Conservation (phyloP, 2,329 filamentous ascomycete species). For the Phaeomoniella chlamydospora region DNA sequence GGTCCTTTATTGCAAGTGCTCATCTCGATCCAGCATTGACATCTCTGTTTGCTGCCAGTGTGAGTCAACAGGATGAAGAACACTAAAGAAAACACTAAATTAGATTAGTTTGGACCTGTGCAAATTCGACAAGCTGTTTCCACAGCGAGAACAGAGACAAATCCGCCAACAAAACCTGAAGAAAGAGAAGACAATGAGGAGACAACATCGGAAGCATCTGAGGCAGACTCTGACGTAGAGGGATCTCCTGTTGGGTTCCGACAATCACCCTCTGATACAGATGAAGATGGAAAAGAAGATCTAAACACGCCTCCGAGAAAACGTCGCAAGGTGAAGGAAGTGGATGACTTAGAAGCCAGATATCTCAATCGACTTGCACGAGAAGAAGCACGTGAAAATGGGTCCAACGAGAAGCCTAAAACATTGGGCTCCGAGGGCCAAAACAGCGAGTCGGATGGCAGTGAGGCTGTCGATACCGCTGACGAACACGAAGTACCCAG, state of each 20-base stretch:
- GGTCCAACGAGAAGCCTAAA: slow-evolving; percentile 15
- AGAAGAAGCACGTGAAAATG: slow-evolving; percentile 16
- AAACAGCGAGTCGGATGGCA: slow-evolving; percentile 9
- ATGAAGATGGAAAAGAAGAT: not conserved
- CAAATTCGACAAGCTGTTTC: too few relatives aligned
- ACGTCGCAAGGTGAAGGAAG: slow-evolving; percentile 17
- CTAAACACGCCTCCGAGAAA: slow-evolving; percentile 12
- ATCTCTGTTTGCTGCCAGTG: slow-evolving; percentile 58
- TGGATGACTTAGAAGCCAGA: slow-evolving; percentile 6
- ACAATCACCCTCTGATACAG: not conserved
- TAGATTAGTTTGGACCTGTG: too few relatives aligned
- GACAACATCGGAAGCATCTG: too few relatives aligned
- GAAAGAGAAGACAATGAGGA: too few relatives aligned
- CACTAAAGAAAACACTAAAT: too few relatives aligned
- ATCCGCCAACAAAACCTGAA: too few relatives aligned
- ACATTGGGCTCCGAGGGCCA: slow-evolving; percentile 1
- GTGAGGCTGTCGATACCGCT: slow-evolving; percentile 8
- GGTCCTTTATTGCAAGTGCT: slow-evolving; percentile 46
- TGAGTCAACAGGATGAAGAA: slow-evolving; percentile 39
- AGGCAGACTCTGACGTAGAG: too few relatives aligned
- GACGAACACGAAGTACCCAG: slow-evolving; percentile 14
- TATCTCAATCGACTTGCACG: slow-evolving; percentile 11
- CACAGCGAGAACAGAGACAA: too few relatives aligned
- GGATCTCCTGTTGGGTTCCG: too few relatives aligned
- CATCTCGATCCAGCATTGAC: slow-evolving; percentile 54